These are phyloP conservation scores for Adansonia madagascariensis DNA, from an alignment of 441 rosid species.

Conservation along the genomic window DNA sequence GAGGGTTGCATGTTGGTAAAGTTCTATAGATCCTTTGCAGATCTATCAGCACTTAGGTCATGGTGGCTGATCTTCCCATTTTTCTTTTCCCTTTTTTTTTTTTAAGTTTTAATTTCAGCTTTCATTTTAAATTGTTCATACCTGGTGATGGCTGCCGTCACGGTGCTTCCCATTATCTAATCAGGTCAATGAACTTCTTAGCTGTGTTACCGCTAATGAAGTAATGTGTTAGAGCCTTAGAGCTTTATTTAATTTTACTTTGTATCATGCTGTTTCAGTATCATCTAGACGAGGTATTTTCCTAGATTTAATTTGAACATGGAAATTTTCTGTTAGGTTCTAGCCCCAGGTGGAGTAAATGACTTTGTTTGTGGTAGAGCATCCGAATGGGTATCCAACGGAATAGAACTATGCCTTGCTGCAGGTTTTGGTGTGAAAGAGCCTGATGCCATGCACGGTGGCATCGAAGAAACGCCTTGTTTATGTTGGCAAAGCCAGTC, in stretches of 20 bases:
- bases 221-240: not conserved
- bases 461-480: conserved; percentile 52
- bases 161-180: not conserved
- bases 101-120: not conserved
- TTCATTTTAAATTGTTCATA: conserved; percentile 3
- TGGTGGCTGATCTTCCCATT: not conserved
- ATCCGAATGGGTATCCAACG: conserved; percentile 72
- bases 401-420: conserved; percentile 71
- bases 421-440: conserved; percentile 65
- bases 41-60: not conserved
- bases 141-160: not conserved
- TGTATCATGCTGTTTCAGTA: not conserved
- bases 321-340: conserved; percentile 49
- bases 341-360: conserved; percentile 77
- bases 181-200: not conserved
- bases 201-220: not conserved
- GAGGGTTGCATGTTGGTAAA: not conserved
- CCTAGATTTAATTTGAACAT: not conserved
- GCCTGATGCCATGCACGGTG: conserved; percentile 30
- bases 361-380: conserved; percentile 77
- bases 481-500: conserved; percentile 69
- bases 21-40: not conserved
- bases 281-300: not conserved
- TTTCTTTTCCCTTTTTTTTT: not conserved
- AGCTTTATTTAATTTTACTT: conserved; percentile 7